phyloP scores from a whole-genome alignment of 164 flowering plant genomes.

The Chloranthus sessilifolius region DNA sequence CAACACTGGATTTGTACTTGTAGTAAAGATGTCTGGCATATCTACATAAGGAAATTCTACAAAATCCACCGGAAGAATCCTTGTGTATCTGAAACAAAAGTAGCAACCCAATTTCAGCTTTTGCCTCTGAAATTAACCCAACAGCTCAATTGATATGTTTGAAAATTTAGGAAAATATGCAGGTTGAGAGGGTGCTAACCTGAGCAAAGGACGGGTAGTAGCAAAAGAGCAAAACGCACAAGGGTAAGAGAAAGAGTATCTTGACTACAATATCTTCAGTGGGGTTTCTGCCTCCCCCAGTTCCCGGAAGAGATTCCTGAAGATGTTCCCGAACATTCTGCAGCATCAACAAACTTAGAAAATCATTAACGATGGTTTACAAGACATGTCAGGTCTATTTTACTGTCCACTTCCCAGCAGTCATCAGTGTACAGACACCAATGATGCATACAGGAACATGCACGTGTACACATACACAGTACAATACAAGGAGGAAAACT shows the following conservation, averaged over 20 bases:
- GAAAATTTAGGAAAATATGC: background rate
- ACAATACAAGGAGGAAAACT: background rate
- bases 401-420: no score
- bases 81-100: constrained; percentile 38
- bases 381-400: no score
- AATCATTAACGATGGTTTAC: no score
- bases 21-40: constrained; percentile 56
- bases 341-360: constrained; percentile 22
- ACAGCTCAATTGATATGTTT: background rate
- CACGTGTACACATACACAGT: constrained; percentile 3
- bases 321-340: constrained; percentile 77
- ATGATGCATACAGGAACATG: no score
- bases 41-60: constrained; percentile 51
- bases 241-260: constrained; percentile 65
- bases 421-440: no score
- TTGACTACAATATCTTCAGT: constrained; percentile 52
- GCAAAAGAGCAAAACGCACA: constrained; percentile 40
- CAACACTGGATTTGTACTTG: constrained; percentile 48
- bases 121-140: background rate
- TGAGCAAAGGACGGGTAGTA: constrained; percentile 54
- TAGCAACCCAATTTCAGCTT: background rate
- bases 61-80: constrained; percentile 28
- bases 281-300: constrained; percentile 83
- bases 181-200: constrained; percentile 33
- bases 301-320: constrained; percentile 87